Base-by-base conservation (phyloP, 805 yeast genomes). In the Saccharomycopsis schoenii region DNA sequence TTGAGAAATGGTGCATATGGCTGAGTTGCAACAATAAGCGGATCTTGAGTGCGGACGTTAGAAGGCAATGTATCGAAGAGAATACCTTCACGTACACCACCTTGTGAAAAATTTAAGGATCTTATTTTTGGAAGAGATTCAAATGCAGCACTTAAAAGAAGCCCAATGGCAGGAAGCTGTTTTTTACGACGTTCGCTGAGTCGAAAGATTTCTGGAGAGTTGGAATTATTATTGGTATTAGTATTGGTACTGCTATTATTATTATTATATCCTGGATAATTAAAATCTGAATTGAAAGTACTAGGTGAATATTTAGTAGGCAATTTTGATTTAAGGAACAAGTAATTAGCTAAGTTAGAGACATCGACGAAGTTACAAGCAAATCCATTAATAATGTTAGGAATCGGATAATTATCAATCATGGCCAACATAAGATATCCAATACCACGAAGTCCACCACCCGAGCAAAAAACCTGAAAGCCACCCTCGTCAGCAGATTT, bases 61-160 rank as follows among this genome's bases (percentile, higher is more conserved):
- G 78, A 73, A 21, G 89, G 83, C 41, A 87, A 73, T 67, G 80
- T 79, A 6, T 87, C 82, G 68, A 82, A 87, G 42, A 88, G 67
- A 1, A 84, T 83, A 63, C 93, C 93, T 72, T 87, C 93, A 66
- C 93, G 76, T 24, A 86, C 85, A 61, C 91, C 91, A 65, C 90
- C 91, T 69, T 86, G 90, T 61, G 85, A 79, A 69, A 87, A 87
- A 66, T 85, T 83, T 34, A 87, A 78, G 1, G 85, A 80, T 66
- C 81, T 81, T 51, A 86, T 76, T 41, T 74, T 74, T 17, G 90
- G 89, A 41, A 85, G 71, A 0, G 84, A 78, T 62, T 82, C 84
- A 67, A 83, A 78, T 0, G 86, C 83, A 0, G 88, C 88, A 40
- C 83, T 77, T 63, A 85, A 74, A 15, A 86, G 70, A 17, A 85